A percentile compares a stretch with the other conserved stretches of the same genome.
phyloP scores from a whole-genome alignment of 352 stramenopile species.

The Phytophthora niederhauseri region DNA sequence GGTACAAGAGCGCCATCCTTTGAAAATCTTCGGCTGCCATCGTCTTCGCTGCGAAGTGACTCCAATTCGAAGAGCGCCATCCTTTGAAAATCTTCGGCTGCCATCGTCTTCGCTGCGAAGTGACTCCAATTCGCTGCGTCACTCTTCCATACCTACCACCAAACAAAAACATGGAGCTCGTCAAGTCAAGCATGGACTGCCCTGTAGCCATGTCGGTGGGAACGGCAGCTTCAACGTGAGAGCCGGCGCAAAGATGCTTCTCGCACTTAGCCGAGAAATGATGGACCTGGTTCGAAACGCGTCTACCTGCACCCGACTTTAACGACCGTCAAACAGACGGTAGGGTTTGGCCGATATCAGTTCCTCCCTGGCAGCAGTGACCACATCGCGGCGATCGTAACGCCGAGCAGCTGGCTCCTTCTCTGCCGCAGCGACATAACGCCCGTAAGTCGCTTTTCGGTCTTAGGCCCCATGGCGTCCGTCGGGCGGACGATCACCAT shows the following conservation, averaged over 20 bases:
- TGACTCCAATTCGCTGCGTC: no score
- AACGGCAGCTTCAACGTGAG: slow-evolving; percentile 6
- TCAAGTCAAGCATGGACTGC: background rate
- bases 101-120: no score
- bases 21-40: no score
- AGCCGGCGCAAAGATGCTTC: background rate
- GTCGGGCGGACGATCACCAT: background rate
- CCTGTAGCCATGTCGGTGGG: slow-evolving; percentile 17
- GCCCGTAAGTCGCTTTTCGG: background rate
- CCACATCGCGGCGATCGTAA: slow-evolving; percentile 9
- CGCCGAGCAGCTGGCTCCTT: slow-evolving; percentile 9
- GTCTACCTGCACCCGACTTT: slow-evolving; percentile 20
- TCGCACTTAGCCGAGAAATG: background rate
- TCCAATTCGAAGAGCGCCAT: no score
- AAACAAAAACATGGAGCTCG: background rate
- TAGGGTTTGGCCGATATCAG: background rate
- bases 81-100: no score
- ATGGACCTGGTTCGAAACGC: background rate
- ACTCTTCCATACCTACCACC: no score
- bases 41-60: no score
- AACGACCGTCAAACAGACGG: slow-evolving; percentile 1
- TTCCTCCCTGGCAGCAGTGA: slow-evolving; percentile 15
- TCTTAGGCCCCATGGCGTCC: no score
- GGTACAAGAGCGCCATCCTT: no score
- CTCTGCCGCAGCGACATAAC: slow-evolving; percentile 5